A percentile compares a stretch with the other conserved stretches of the same genome.
Conservation (phyloP, 1,284 basidiomycete genomes). For the Trametes pubescens region DNA sequence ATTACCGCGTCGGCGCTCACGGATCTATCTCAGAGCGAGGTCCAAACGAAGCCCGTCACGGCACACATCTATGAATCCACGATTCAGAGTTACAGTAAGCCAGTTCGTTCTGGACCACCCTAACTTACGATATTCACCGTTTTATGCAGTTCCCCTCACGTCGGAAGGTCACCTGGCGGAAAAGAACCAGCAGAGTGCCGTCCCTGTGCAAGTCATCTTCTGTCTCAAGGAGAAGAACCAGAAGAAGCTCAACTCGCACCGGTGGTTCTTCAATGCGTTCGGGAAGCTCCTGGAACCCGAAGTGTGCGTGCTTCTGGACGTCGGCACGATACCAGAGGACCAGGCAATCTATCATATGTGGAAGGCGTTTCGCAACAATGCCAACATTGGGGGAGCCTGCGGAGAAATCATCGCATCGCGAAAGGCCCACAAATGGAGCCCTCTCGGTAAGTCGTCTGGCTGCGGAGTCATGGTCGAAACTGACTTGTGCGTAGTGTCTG, state of each 20-base stretch:
- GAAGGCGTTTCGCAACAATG: slow-evolving; percentile 97
- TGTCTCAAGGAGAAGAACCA: slow-evolving; percentile 94
- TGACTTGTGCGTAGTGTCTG: no score
- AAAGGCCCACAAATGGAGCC: no score
- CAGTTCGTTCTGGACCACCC: no score
- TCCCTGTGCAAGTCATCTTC: slow-evolving; percentile 94
- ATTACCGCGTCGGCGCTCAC: slow-evolving; percentile 16
- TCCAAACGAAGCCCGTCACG: slow-evolving; percentile 83
- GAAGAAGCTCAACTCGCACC: slow-evolving; percentile 94
- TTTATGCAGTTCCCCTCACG: slow-evolving; percentile 29
- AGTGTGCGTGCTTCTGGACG: slow-evolving; percentile 94
- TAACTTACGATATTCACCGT: slow-evolving; percentile 1
- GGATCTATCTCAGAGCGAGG: slow-evolving; percentile 66
- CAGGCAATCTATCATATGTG: slow-evolving; percentile 93
- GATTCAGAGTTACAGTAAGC: slow-evolving; percentile 71
- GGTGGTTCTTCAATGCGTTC: slow-evolving; percentile 94
- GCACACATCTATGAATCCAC: slow-evolving; percentile 98
- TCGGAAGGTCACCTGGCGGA: slow-evolving; percentile 89
- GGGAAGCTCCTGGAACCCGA: slow-evolving; percentile 83
- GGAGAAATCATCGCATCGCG: slow-evolving; percentile 94
- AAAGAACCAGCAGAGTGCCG: slow-evolving; percentile 84
- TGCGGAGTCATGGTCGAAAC: no score
- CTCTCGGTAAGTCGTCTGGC: no score
- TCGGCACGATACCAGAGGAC: slow-evolving; percentile 93
- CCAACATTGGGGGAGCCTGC: slow-evolving; percentile 95